phyloP scores from a whole-genome alignment of 139 green algal species.

The Asterochloris sp. region DNA sequence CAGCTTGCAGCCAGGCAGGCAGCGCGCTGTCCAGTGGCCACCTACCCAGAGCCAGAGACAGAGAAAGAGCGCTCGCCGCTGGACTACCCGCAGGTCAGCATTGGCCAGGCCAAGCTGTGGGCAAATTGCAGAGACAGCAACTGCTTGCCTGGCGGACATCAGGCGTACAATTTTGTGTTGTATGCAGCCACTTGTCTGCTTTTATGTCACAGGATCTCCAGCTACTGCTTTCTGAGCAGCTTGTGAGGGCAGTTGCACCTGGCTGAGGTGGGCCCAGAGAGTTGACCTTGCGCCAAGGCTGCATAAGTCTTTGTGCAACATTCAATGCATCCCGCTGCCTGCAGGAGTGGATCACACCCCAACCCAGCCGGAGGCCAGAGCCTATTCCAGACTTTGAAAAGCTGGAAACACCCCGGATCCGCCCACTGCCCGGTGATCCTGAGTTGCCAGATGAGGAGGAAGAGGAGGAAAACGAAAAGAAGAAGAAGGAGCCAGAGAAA shows the following conservation, averaged over 20 bases:
- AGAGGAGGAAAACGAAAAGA: constrained; percentile 74
- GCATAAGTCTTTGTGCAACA: neutral
- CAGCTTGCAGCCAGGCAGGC: neutral
- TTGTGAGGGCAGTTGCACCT: no score
- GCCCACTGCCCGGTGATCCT: constrained; percentile 79
- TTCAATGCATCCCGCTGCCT: neutral
- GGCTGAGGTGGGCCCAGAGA: no score
- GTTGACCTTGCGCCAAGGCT: neutral
- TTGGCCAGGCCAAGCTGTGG: neutral
- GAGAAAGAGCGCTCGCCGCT: constrained; percentile 81
- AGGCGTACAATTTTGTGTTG: neutral
- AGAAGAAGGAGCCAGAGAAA: constrained; percentile 73
- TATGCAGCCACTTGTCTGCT: constrained; percentile 12
- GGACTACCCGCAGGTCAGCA: constrained; percentile 72
- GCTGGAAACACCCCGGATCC: constrained; percentile 69
- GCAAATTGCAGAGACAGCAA: neutral
- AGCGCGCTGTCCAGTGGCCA: neutral
- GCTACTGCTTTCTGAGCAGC: no score
- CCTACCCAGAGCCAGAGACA: constrained; percentile 56
- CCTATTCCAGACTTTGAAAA: constrained; percentile 95
- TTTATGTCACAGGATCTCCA: neutral
- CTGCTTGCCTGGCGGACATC: neutral
- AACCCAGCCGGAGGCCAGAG: constrained; percentile 83
- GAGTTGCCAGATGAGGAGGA: constrained; percentile 90
- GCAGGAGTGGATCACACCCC: constrained; percentile 90